A percentile compares a stretch with the other conserved stretches of the same genome.
These are phyloP conservation scores for Lactifluus rugatus DNA, from an alignment of 768 basidiomycete genomes.

Conservation along the genomic window DNA sequence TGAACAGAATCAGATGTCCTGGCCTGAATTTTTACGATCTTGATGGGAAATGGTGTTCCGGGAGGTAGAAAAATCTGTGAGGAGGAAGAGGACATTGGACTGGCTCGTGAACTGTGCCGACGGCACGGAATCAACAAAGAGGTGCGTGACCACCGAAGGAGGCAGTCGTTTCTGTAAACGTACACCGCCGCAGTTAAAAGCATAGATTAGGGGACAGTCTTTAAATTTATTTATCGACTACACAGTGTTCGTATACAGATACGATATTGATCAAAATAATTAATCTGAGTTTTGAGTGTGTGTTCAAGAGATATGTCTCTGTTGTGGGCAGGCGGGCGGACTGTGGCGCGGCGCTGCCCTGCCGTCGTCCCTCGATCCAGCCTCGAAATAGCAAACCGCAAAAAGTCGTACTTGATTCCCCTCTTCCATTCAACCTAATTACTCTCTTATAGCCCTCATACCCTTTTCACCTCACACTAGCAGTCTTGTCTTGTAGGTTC, in stretches of 20 bases:
- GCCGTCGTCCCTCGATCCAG: not conserved
- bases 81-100: conserved; percentile 26
- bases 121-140: conserved; percentile 2
- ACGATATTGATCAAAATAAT: not conserved
- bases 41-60: conserved; percentile 81
- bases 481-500: not conserved
- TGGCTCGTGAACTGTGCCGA: not conserved
- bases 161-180: not conserved
- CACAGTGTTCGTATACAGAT: not conserved
- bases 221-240: not conserved
- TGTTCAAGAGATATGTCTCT: not conserved
- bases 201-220: not conserved
- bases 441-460: conserved; percentile 1
- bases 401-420: not conserved
- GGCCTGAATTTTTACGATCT: conserved; percentile 59
- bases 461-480: conserved; percentile 4
- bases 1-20: conserved; percentile 36
- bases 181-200: conserved; percentile 5
- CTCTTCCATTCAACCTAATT: not conserved
- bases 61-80: conserved; percentile 60
- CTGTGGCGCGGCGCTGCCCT: conserved; percentile 10
- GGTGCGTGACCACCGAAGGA: conserved; percentile 4
- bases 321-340: no score
- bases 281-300: not conserved
- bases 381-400: no score